phyloP scores from a whole-genome alignment of 371 early-diverging fungal genomes.

The Haplosporangium sp. region DNA sequence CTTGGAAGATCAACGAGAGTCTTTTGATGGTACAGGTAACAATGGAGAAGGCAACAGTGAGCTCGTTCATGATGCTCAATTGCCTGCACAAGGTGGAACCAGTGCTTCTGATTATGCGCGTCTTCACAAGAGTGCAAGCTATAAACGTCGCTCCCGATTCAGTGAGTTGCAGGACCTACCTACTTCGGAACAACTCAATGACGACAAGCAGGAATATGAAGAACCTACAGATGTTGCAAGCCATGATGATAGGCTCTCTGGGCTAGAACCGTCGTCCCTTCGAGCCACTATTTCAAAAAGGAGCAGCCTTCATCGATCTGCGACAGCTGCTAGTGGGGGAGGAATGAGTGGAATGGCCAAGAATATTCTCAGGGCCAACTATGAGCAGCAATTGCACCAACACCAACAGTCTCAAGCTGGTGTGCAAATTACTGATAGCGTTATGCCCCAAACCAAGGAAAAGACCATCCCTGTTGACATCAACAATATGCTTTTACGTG shows the following conservation, averaged over 20 bases:
- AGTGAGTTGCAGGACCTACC: conserved; percentile 8
- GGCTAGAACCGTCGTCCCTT: conserved; percentile 7
- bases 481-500: conserved; percentile 90
- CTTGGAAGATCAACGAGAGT: conserved; percentile 29
- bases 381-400: conserved; percentile 45
- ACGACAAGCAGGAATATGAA: conserved; percentile 39
- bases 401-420: conserved; percentile 18
- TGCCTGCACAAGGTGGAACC: conserved; percentile 39
- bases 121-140: conserved; percentile 29
- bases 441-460: conserved; percentile 45
- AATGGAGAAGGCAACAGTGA: neutral
- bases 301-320: conserved; percentile 35
- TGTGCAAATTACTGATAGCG: neutral
- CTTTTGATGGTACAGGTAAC: conserved; percentile 1
- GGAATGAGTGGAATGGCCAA: conserved; percentile 46
- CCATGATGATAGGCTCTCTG: conserved; percentile 12
- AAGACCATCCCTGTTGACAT: conserved; percentile 75
- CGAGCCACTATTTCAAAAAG: conserved; percentile 25
- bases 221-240: conserved; percentile 9
- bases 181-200: neutral
- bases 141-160: conserved; percentile 27
- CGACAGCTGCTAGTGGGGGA: conserved; percentile 22
- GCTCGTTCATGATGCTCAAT: conserved; percentile 5
- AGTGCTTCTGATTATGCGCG: conserved; percentile 52
- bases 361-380: conserved; percentile 40